Evolutionary conservation across 306 rosid genomes (phyloP), one percentile per base, ranked within the genome.

Genomic region (Sechiopsis laciniata): DNA sequence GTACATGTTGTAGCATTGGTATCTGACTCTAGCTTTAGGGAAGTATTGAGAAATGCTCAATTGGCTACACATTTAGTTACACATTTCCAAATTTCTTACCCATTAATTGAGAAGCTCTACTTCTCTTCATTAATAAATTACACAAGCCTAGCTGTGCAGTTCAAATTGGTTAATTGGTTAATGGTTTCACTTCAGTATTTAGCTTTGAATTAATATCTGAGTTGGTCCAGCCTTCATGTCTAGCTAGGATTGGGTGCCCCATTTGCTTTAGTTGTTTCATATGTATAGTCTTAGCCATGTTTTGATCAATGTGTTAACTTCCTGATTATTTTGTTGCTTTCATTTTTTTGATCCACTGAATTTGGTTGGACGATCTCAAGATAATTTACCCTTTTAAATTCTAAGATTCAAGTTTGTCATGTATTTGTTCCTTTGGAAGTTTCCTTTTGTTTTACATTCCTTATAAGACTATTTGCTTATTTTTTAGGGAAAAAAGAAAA

Each of bases 121-220:
- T 70, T 70, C 74, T 70, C 74, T 70, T 51, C 51, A 51, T 7
- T 51, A 70, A 51, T 70, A 70, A 70, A 70, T 70, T 68, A 68
- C 73, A 67, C 11, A 42, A 17, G 55, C 35, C 37, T 67, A 64
- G 72, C 35, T 42, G 26, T 67, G 53, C 72, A 11, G 16, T 45
- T 42, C 35, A 66, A 0, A 12, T 45, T 42, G 26, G 32, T 40
- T 16, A 0, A 12, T 45, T 42, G 26, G 32, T 40, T 16, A 66
- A 68, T 48, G 55, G 73, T 40, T 40, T 40, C 9, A 42, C 10
- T 40, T 40, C 46, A 6, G 46, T 70, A 5, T 26, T 70, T 70
- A 24, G 45, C 22, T 46, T 21, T 50, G 45, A 46, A 21, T 66
- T 13, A 45, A 19, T 8, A 35, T 66, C 20, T 61, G 46, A 63